Conservation (phyloP, 2,329 filamentous ascomycete species). For the Thermothelomyces thermophilus region DNA sequence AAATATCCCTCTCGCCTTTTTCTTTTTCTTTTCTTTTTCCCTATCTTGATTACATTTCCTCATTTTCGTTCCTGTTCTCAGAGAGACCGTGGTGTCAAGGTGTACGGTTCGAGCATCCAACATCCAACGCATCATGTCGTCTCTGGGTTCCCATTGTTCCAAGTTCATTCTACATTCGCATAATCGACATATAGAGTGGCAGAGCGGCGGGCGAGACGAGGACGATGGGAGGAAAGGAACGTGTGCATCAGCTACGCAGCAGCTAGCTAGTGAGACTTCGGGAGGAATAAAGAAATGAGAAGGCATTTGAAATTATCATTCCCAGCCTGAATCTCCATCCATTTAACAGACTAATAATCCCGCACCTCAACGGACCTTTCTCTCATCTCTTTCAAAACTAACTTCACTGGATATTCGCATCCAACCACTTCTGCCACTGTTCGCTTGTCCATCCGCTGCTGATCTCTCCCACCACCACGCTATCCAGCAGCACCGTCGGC, state of each 20-base stretch:
- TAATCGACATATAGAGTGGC: slow-evolving; percentile 8
- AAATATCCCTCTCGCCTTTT: slow-evolving; percentile 8
- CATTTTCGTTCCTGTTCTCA: neutral
- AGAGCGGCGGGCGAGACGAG: neutral
- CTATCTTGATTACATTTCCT: neutral
- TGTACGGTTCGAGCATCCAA: slow-evolving; percentile 2
- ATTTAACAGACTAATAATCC: neutral
- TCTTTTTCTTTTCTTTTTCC: neutral
- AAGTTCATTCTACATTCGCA: slow-evolving; percentile 2
- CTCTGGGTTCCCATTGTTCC: neutral
- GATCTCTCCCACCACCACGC: slow-evolving; percentile 71
- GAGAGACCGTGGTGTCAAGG: slow-evolving; percentile 10
- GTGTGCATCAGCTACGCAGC: neutral
- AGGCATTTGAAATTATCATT: no score
- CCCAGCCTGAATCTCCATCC: no score
- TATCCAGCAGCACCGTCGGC: slow-evolving; percentile 84
- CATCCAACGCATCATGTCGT: neutral
- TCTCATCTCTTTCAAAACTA: no score
- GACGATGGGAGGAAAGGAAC: neutral
- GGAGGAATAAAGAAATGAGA: neutral
- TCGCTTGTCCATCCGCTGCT: slow-evolving; percentile 70
- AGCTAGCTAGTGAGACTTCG: neutral
- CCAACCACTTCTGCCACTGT: slow-evolving; percentile 82
- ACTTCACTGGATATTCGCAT: slow-evolving; percentile 43
- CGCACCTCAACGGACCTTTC: no score